Evolutionary conservation across 805 yeast genomes (phyloP).

Genomic region (Wickerhamomyces sydowiorum): DNA sequence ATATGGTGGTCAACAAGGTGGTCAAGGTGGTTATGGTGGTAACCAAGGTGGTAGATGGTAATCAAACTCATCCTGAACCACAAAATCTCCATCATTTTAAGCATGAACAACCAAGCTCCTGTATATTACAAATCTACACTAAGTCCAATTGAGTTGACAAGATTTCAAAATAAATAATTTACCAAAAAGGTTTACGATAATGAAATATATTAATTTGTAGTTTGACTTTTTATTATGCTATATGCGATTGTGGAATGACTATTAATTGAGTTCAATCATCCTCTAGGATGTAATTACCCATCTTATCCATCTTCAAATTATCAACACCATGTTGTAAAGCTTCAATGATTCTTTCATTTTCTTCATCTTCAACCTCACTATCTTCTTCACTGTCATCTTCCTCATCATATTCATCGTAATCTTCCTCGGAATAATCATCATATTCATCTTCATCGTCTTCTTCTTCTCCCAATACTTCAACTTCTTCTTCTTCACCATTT

Average conservation of each 20-base stretch:
- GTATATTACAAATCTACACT: no score
- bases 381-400: conserved; percentile 24
- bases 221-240: no score
- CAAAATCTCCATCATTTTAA: neutral
- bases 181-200: no score
- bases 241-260: no score
- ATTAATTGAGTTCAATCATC: conserved; percentile 13
- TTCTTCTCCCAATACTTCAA: conserved; percentile 23
- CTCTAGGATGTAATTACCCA: conserved; percentile 76
- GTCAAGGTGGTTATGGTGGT: conserved; percentile 1
- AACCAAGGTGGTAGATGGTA: conserved; percentile 11
- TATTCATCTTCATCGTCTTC: conserved; percentile 54
- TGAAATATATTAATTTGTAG: no score
- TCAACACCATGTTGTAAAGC: conserved; percentile 61
- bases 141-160: no score
- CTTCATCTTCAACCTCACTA: conserved; percentile 34
- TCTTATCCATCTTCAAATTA: conserved; percentile 70
- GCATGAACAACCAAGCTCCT: no score
- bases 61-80: neutral
- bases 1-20: conserved; percentile 7
- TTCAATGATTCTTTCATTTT: conserved; percentile 59
- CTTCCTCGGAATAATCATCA: conserved; percentile 21
- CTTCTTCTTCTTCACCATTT: conserved; percentile 23
- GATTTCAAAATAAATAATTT: no score
- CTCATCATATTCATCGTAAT: conserved; percentile 23